Evolutionary conservation across 495 filamentous ascomycete genomes (phyloP).

Genomic region (Lasiosphaeria miniovina): DNA sequence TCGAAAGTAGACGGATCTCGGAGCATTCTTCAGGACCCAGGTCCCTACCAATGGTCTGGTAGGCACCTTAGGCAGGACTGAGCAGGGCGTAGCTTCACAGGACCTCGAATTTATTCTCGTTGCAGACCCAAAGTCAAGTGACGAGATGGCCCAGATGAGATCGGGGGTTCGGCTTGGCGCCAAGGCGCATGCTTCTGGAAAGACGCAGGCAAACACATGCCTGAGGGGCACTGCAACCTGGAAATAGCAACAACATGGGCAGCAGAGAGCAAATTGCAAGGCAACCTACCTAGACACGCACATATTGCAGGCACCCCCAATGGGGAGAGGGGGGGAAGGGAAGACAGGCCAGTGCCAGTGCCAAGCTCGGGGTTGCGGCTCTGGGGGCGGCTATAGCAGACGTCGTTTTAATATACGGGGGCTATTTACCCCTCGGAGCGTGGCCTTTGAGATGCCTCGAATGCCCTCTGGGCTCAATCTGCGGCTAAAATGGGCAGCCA

Average conservation of each 20-base stretch:
- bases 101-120: too few relatives aligned
- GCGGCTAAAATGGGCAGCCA: conserved; percentile 27
- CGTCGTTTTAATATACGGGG: conserved; percentile 25
- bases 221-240: conserved; percentile 7
- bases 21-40: too few relatives aligned
- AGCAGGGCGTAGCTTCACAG: too few relatives aligned
- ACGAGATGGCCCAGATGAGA: too few relatives aligned
- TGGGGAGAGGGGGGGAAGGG: background rate
- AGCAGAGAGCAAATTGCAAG: conserved; percentile 5
- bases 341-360: background rate
- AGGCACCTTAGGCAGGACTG: too few relatives aligned
- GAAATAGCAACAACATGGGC: conserved; percentile 14
- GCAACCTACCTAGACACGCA: too few relatives aligned
- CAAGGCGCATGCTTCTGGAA: conserved; percentile 1
- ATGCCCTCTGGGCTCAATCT: conserved; percentile 24
- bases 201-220: conserved; percentile 8
- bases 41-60: too few relatives aligned
- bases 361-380: conserved; percentile 25
- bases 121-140: too few relatives aligned
- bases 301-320: too few relatives aligned
- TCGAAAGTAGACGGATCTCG: too few relatives aligned
- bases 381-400: conserved; percentile 21
- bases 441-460: conserved; percentile 17
- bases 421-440: conserved; percentile 29
- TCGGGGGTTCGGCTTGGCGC: too few relatives aligned